Base-by-base conservation (phyloP, 345 rosid genomes). In the Syzygium oleosum region DNA sequence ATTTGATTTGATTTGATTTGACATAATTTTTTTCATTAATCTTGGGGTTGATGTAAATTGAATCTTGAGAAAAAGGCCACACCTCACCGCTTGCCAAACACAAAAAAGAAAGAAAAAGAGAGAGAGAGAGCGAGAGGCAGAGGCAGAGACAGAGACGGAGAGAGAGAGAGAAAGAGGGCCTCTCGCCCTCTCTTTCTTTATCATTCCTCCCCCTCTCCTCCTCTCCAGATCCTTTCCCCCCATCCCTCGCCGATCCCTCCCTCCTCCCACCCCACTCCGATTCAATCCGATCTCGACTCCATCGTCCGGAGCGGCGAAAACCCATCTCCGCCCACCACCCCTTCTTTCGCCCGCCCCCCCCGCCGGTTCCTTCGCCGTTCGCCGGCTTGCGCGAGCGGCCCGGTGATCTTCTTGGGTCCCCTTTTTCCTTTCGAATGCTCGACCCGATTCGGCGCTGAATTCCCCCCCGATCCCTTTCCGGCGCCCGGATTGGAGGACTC, bases 141-240 rank as follows among this genome's bases (percentile, higher is more conserved):
- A 43, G 46, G 1, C 1, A 43, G 46, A 43, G 46, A 43, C 43
- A 41, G 43, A 5, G 43, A 41, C 43, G 1, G 43, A 41, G 43
- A 41, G 51, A 46, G 15, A 49, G 41, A 55, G 34, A 27, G 31
- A 25, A 87, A 49, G 83, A 49, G 86, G 83, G 83, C 85, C 84
- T 84, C 55, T 56, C 84, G 51, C 88, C 56, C 88, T 86, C 86
- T 73, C 85, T 53, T 38, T 65, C 52, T 83, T 86, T 86, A 77
- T 86, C 80, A 77, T 68, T 80, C 38, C 54, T 52, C 56, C 41
- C 10, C 84, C 7, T 23, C 52, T 11, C 10, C 84, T 73, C 7
- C 46, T 43, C 46, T 43, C 46, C 84, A 86, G 88, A 86, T 86
- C 88, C 77, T 86, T 43, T 43, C 46, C 46, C 46, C 29, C 54